Evolutionary conservation across 129 eudicot species (phyloP).

Genomic region (Flaveria trinervia): DNA sequence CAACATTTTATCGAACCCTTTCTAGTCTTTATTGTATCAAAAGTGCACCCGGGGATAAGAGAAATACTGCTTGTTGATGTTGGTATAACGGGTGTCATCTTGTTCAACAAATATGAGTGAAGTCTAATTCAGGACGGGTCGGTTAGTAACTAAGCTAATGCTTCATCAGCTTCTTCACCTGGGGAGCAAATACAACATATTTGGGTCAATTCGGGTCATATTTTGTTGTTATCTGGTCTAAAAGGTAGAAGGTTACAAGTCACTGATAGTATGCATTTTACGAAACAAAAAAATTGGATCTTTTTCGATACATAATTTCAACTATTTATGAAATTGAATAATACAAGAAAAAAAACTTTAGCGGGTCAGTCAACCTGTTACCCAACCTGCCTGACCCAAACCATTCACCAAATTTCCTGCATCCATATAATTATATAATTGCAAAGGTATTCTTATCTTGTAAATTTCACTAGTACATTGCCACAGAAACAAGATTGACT

Average conservation of each 20-base stretch:
- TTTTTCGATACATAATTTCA: no score
- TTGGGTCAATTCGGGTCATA: slow-evolving; percentile 13
- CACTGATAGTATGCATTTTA: not conserved
- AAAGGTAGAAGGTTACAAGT: not conserved
- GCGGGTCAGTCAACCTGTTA: no score
- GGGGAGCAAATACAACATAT: slow-evolving; percentile 19
- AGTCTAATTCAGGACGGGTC: slow-evolving; percentile 13
- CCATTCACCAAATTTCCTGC: no score
- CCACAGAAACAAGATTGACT: not conserved
- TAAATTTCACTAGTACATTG: not conserved
- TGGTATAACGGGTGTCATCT: slow-evolving; percentile 74
- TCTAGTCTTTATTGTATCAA: slow-evolving; percentile 42
- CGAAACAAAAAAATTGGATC: not conserved
- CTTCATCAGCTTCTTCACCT: slow-evolving; percentile 51
- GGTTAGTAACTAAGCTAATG: slow-evolving; percentile 24
- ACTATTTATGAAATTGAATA: no score
- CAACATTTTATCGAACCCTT: slow-evolving; percentile 48
- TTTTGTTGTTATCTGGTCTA: not conserved
- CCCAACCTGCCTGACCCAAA: no score
- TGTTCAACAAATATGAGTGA: slow-evolving; percentile 32
- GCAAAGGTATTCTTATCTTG: not conserved
- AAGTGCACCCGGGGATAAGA: slow-evolving; percentile 46
- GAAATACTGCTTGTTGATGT: slow-evolving; percentile 52
- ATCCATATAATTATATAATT: not conserved
- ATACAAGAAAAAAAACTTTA: no score